These are phyloP conservation scores for Cladosporium colombiae DNA, from an alignment of 2,329 filamentous ascomycete genomes.

Conservation along the genomic window DNA sequence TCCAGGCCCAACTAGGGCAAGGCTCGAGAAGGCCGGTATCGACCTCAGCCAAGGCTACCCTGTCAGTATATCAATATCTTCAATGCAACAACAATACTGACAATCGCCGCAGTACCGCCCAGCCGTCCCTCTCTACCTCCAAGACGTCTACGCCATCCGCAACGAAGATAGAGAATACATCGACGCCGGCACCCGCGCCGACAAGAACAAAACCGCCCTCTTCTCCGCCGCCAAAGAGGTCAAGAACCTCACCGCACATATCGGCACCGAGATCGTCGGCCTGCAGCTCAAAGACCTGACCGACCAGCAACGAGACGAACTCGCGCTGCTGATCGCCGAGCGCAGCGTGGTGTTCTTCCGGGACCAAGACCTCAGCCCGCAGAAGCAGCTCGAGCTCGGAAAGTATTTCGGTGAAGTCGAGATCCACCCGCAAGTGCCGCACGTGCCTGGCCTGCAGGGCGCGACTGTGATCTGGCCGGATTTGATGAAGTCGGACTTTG, in stretches of 20 bases:
- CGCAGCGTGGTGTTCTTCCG: slow-evolving; percentile 67
- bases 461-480: slow-evolving; percentile 66
- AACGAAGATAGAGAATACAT: slow-evolving; percentile 55
- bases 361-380: slow-evolving; percentile 61
- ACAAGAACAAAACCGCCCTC: slow-evolving; percentile 63
- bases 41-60: slow-evolving; percentile 72
- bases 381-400: slow-evolving; percentile 64
- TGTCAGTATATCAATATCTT: neutral
- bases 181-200: slow-evolving; percentile 64
- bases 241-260: slow-evolving; percentile 61
- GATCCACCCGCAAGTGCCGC: slow-evolving; percentile 69
- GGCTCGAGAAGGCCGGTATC: slow-evolving; percentile 68
- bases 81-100: neutral
- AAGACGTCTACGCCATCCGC: slow-evolving; percentile 69
- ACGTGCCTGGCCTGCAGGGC: slow-evolving; percentile 67
- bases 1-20: slow-evolving; percentile 57
- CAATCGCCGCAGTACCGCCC: slow-evolving; percentile 55
- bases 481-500: slow-evolving; percentile 61
- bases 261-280: slow-evolving; percentile 66
- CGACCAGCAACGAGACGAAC: slow-evolving; percentile 60
- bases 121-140: slow-evolving; percentile 65
- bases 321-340: slow-evolving; percentile 64
- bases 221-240: slow-evolving; percentile 64
- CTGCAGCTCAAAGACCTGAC: slow-evolving; percentile 64
- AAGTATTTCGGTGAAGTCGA: slow-evolving; percentile 67